Evolutionary conservation across 2,329 filamentous ascomycete genomes (phyloP), one percentile per base, ranked within the genome.

Genomic region (Scedosporium boydii): DNA sequence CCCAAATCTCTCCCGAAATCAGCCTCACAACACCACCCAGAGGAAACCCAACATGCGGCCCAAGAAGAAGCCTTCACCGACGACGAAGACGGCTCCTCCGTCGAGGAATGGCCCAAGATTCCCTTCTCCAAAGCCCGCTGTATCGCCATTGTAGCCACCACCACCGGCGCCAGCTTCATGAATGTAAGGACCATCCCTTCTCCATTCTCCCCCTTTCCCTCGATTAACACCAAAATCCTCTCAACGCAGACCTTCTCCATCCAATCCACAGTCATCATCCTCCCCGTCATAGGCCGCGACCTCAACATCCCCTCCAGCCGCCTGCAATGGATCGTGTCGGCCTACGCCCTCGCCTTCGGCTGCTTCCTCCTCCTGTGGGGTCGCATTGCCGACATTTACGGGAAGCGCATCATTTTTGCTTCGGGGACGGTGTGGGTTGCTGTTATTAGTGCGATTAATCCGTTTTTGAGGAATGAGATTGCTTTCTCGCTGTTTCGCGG

Each of bases 361-460:
- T 88, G 86, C 71, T 88, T 89, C 68, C 73, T 89, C 27, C 74
- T 89, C 16, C 76, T 89, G 14, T 89, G 86, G 85, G 87, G 86
- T 27, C 79, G 86, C 21, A 79, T 89, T 23, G 87, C 83, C 62
- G 86, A 89, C 70, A 79, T 89, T 55, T 87, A 85, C 65, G 86
- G 86, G 62, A 87, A 87, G 70, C 80, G 86, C 7, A 74, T 80
- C 55, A 86, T 89, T 65, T 89, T 89, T 71, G 78, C 89, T 29
- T 76, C 77, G 63, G 87, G 86, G 0, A 86, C 85, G 1, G 78
- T 81, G 6, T 89, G 86, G 80, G 80, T 89, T 6, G 82, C 85
- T 0, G 71, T 80, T 1, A 81, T 82, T 0, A 82, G 83, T 2
- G 76, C 86, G 4, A 75, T 81, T 12, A 85, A 86, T 64, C 85